Percentiles rank a stretch among this genome's conserved stretches.
phyloP scores from a whole-genome alignment of 2,329 filamentous ascomycete species.

The Colletotrichum higginsianum region DNA sequence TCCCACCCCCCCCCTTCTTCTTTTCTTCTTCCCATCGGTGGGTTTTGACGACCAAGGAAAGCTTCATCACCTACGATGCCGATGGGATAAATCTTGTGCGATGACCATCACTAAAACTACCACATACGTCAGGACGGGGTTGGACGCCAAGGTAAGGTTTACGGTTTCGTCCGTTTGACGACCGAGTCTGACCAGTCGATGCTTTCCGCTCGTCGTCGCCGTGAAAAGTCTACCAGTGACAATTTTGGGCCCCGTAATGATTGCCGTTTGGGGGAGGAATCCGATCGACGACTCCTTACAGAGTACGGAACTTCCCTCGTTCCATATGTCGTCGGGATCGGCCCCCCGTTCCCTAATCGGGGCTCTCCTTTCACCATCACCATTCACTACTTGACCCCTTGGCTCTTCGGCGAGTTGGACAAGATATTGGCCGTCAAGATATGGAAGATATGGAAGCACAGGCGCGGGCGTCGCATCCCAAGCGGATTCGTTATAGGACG shows the following conservation, averaged over 20 bases:
- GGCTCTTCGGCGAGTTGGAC: not conserved
- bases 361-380: too few relatives aligned
- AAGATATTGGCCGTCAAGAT: not conserved
- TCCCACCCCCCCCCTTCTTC: not conserved
- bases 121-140: not conserved
- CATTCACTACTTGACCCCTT: not conserved
- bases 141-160: constrained; percentile 24
- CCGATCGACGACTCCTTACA: too few relatives aligned
- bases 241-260: too few relatives aligned
- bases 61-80: not conserved
- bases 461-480: constrained; percentile 15
- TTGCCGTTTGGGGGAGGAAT: too few relatives aligned
- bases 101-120: too few relatives aligned
- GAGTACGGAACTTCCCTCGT: too few relatives aligned
- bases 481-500: not conserved
- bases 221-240: too few relatives aligned
- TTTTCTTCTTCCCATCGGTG: too few relatives aligned
- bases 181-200: constrained; percentile 11
- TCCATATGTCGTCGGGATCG: not conserved
- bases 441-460: not conserved
- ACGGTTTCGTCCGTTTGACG: constrained; percentile 30
- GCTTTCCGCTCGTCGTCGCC: not conserved
- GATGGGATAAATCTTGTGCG: too few relatives aligned
- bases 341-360: not conserved
- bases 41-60: too few relatives aligned